Base-by-base conservation (phyloP, 176 grass and related monocot species). In the sorghum (Sorghum bicolor) region DNA sequence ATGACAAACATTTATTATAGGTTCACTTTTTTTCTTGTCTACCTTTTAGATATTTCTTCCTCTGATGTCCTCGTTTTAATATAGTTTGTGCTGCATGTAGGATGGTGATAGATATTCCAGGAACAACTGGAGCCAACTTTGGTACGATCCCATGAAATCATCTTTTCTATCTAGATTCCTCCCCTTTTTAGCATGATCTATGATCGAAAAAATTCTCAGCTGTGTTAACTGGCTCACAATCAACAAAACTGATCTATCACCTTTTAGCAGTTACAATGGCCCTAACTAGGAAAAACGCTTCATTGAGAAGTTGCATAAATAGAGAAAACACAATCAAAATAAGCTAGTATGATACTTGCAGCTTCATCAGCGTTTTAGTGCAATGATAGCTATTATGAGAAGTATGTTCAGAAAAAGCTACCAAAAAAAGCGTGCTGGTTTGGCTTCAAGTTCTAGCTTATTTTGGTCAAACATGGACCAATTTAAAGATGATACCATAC, bases 81-180 rank as follows among this genome's bases (percentile, higher is more conserved):
- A 79, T 79, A 28, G 6, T 50, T 39, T 64, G 14, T 71, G 52
- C 6, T 73, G 4, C 20, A 67, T 82, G 75, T 70, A 96, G 88
- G 91, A 82, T 96, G 88, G 91, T 91, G 37, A 74, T 33, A 12
- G 91, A 93, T 70, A 91, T 96, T 26, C 94, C 91, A 10, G 91
- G 85, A 66, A 74, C 85, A 52, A 93, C 91, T 25, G 94, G 75
- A 82, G 84, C 82, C 50, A 86, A 22, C 75, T 96, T 83, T 73
- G 94, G 91, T 96, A 84, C 52, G 79, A 71, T 57, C 12, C 34
- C 67, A 72, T 50, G 40, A 24, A 70, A 72, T 13, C 14, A 74
- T 14, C 6, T 63, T 72, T 50, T 22, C 30, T 10, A 28, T 57
- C 45, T 8, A 45, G 1, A 79, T 86, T 80, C 41, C 53, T 50